Conservation (phyloP, 768 basidiomycete genomes). For the Lyophyllum decastes region DNA sequence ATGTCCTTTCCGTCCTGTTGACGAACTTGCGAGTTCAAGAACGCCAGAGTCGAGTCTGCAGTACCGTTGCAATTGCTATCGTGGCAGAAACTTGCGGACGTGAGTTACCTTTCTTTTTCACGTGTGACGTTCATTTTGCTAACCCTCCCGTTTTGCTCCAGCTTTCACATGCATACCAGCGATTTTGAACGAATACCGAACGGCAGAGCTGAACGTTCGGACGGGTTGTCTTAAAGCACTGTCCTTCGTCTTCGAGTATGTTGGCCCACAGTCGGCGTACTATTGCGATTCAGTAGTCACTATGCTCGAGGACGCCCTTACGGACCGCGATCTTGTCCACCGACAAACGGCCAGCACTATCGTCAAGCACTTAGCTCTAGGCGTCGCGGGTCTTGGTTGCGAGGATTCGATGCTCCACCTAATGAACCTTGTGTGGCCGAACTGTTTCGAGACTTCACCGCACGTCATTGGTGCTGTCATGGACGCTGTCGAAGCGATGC, state of each 20-base stretch:
- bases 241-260: conserved; percentile 99
- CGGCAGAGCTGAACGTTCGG: conserved; percentile 96
- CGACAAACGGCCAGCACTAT: conserved; percentile 98
- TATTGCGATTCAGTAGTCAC: conserved; percentile 97
- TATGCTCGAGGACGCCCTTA: conserved; percentile 97
- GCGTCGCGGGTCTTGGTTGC: conserved; percentile 94
- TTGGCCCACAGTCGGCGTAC: conserved; percentile 94
- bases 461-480: conserved; percentile 98
- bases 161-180: conserved; percentile 99
- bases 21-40: conserved; percentile 98
- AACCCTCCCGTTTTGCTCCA: conserved; percentile 17
- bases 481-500: conserved; percentile 98
- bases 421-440: conserved; percentile 99
- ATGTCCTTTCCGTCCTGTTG: conserved; percentile 91
- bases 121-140: not conserved
- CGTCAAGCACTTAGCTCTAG: conserved; percentile 96
- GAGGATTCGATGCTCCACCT: conserved; percentile 98
- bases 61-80: conserved; percentile 96
- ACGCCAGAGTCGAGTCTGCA: conserved; percentile 97
- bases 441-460: conserved; percentile 97
- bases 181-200: conserved; percentile 97
- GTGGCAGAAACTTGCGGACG: conserved; percentile 92
- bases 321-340: conserved; percentile 97
- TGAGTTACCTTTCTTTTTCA: conserved; percentile 33
- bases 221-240: conserved; percentile 98